Percentiles rank a stretch among this genome's conserved stretches.
phyloP scores from a whole-genome alignment of 371 early-diverging fungal genomes.

The Globomyces sp. region DNA sequence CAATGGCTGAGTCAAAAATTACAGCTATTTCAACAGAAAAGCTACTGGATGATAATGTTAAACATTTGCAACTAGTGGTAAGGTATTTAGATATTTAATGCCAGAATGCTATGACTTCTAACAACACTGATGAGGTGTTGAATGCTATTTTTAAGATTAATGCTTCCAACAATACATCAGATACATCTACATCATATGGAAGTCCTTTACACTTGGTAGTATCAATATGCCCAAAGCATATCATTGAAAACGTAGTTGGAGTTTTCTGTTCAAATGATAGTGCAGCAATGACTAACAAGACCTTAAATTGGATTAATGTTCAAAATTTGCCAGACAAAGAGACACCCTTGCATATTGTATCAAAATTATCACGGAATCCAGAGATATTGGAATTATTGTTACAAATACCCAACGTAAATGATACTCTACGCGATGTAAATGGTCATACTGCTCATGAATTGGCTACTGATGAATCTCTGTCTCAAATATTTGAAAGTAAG shows the following conservation, averaged over 20 bases:
- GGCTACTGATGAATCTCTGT: conserved; percentile 24
- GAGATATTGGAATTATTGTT: conserved; percentile 41
- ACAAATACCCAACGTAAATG: conserved; percentile 28
- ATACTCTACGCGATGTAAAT: conserved; percentile 30
- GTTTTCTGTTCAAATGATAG: conserved; percentile 16
- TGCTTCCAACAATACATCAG: not conserved
- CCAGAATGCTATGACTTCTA: conserved; percentile 29
- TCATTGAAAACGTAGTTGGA: conserved; percentile 34
- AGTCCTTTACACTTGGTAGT: conserved; percentile 40
- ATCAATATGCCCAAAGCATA: conserved; percentile 29
- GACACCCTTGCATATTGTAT: conserved; percentile 45
- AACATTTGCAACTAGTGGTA: conserved; percentile 30
- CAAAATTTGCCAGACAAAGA: conserved; percentile 34
- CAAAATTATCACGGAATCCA: conserved; percentile 22
- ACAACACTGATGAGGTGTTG: conserved; percentile 28
- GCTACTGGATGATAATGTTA: conserved; percentile 27
- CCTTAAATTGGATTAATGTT: conserved; percentile 30
- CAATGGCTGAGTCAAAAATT: not conserved
- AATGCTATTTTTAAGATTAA: conserved; percentile 18
- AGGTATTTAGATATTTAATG: no score
- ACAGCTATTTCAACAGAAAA: not conserved
- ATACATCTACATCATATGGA: conserved; percentile 26
- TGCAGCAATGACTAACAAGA: not conserved
- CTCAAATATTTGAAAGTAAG: conserved; percentile 25
- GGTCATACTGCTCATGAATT: conserved; percentile 37